phyloP scores from a whole-genome alignment of 1,284 basidiomycete genomes.

The Sphaerobolus stellatus region DNA sequence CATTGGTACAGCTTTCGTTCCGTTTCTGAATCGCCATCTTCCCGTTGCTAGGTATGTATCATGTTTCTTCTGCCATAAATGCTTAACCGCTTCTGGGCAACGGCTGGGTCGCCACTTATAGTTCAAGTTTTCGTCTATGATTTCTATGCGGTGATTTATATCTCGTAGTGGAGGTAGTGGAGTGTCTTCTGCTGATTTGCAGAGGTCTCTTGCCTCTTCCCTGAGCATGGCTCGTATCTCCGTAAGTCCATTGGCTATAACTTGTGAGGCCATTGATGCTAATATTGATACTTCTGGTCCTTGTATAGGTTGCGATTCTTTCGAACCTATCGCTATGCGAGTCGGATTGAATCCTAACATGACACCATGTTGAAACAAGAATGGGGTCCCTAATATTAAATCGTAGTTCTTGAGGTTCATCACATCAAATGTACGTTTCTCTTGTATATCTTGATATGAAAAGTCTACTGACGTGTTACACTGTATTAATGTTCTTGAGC shows the following conservation, averaged over 20 bases:
- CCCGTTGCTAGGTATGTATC: conserved; percentile 29
- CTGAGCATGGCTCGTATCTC: conserved; percentile 13
- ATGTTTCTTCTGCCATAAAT: conserved; percentile 30
- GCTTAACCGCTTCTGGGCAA: conserved; percentile 29
- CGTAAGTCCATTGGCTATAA: conserved; percentile 19
- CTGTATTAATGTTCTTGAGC: conserved; percentile 29
- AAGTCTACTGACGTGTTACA: conserved; percentile 19
- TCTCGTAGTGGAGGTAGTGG: conserved; percentile 32
- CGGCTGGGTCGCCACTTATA: conserved; percentile 28
- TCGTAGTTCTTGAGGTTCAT: conserved; percentile 29
- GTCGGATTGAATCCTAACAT: conserved; percentile 23
- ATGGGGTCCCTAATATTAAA: conserved; percentile 30
- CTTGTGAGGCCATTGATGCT: conserved; percentile 15
- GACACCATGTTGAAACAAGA: conserved; percentile 26
- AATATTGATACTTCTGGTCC: conserved; percentile 18
- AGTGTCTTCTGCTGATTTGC: conserved; percentile 25
- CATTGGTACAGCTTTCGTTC: conserved; percentile 31
- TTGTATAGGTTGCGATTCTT: conserved; percentile 15
- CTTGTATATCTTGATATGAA: conserved; percentile 31
- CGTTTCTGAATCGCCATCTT: conserved; percentile 28
- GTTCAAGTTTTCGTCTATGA: conserved; percentile 33
- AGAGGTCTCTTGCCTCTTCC: conserved; percentile 26
- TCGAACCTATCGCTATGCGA: conserved; percentile 18
- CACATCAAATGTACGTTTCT: conserved; percentile 29
- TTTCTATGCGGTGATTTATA: conserved; percentile 40